Evolutionary conservation across 257 asterid species (phyloP), one percentile per base, ranked within the genome.

Genomic region (Mentha longifolia): DNA sequence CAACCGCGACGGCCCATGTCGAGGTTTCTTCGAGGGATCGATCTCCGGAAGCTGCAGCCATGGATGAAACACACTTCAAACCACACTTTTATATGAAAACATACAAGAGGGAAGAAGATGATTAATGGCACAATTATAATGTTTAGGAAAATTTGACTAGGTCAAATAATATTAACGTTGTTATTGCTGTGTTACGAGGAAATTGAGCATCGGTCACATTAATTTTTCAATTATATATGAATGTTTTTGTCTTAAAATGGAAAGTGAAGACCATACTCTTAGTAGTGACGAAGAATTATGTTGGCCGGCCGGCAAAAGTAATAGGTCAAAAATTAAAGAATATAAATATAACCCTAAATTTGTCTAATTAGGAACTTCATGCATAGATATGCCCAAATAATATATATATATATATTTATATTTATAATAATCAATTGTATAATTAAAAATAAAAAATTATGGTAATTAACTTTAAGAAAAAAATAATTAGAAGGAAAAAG

Each of bases 1-100:
- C 97, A 16, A 78, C 71, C 15, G 96, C 97, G 35, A 91, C 91
- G 9, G 97, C 89, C 97, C 97, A 91, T 0, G 97, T 91, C 6
- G 97, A 85, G 47, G 97, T 91, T 63, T 85, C 83, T 67, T 91
- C 84, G 43, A 91, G 83, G 33, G 97, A 71, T 46, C 88, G 79
- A 3, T 83, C 92, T 42, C 67, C 70, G 7, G 76, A 39, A 5
- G 67, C 75, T 30, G 52, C 80, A 63, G 83, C 87, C 87, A 83
- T 83, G 22, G 45, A 35, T 63, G 19, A 47, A 49, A n/a, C n/a
- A 3, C 25, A 7, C 39, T 61, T 61, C 64, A 70, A 41, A 50
- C 19, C 30, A 6, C n/a, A 50, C 35, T 42, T 33, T 3, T 6
- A 4, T 6, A 33, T 70, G 17, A 31, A 45, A 42, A 6, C 19